Conservation (phyloP, 2,329 filamentous ascomycete species). For the Pseudogymnoascus sp. region DNA sequence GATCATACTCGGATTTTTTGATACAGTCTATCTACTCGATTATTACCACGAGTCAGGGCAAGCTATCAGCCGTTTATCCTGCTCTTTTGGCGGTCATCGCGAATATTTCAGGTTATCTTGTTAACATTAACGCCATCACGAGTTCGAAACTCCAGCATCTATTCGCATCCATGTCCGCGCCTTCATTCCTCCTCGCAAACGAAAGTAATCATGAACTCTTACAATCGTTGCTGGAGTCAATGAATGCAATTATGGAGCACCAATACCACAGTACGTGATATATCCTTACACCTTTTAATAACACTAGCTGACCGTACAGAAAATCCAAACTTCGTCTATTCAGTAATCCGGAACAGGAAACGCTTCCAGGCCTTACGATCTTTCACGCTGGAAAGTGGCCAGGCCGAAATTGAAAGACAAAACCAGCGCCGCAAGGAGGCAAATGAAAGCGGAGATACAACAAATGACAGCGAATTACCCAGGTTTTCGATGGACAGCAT, state of each 20-base stretch:
- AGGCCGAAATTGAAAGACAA: slow-evolving; percentile 80
- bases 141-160: slow-evolving; percentile 80
- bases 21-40: slow-evolving; percentile 91
- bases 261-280: slow-evolving; percentile 61
- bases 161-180: slow-evolving; percentile 86
- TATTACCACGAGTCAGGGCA: slow-evolving; percentile 85
- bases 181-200: slow-evolving; percentile 84
- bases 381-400: slow-evolving; percentile 86
- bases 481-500: slow-evolving; percentile 61
- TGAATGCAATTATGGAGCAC: slow-evolving; percentile 86
- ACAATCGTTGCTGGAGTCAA: slow-evolving; percentile 73
- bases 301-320: slow-evolving; percentile 36
- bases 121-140: slow-evolving; percentile 65
- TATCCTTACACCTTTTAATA: neutral
- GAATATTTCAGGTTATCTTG: slow-evolving; percentile 80
- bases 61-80: slow-evolving; percentile 83
- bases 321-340: slow-evolving; percentile 74
- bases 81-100: slow-evolving; percentile 87
- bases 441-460: slow-evolving; percentile 40
- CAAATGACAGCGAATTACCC: slow-evolving; percentile 27
- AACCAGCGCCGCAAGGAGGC: slow-evolving; percentile 57
- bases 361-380: slow-evolving; percentile 76
- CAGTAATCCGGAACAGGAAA: slow-evolving; percentile 70
- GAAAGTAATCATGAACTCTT: slow-evolving; percentile 82
- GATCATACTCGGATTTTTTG: slow-evolving; percentile 88